Evolutionary conservation across 1,139 yeast genomes (phyloP).

Genomic region (Magnusiomyces ingens): DNA sequence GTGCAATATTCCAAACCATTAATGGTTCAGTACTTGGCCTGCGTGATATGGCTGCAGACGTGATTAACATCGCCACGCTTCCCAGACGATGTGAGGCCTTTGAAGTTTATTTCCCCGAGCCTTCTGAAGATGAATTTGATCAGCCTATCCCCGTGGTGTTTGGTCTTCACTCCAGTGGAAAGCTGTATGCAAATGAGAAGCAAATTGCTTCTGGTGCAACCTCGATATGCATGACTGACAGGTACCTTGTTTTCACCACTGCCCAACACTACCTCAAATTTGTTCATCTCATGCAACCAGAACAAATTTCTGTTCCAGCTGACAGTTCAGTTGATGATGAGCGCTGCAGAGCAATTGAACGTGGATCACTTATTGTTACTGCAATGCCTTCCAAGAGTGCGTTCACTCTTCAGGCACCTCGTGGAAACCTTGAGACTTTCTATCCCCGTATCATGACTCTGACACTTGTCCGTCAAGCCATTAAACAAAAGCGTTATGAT

Average conservation of each 20-base stretch:
- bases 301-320: conserved; percentile 29
- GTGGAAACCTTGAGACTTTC: conserved; percentile 93
- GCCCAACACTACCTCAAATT: conserved; percentile 82
- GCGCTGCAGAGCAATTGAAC: conserved; percentile 78
- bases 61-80: conserved; percentile 40
- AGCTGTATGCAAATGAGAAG: conserved; percentile 56
- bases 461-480: conserved; percentile 68
- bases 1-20: conserved; percentile 52
- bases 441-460: conserved; percentile 90
- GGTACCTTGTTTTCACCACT: conserved; percentile 75
- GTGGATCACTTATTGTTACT: conserved; percentile 79
- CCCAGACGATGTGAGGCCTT: conserved; percentile 68
- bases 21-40: conserved; percentile 51
- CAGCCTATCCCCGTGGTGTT: conserved; percentile 41
- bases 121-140: conserved; percentile 9
- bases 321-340: conserved; percentile 52
- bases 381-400: conserved; percentile 78
- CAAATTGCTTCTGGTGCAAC: conserved; percentile 76
- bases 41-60: conserved; percentile 28
- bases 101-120: conserved; percentile 23
- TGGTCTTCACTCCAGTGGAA: conserved; percentile 65
- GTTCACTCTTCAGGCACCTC: conserved; percentile 84
- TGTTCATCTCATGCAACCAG: conserved; percentile 52
- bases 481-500: conserved; percentile 50
- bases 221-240: conserved; percentile 66